Conservation (phyloP, 768 basidiomycete species). For the Serendipita sp. region DNA sequence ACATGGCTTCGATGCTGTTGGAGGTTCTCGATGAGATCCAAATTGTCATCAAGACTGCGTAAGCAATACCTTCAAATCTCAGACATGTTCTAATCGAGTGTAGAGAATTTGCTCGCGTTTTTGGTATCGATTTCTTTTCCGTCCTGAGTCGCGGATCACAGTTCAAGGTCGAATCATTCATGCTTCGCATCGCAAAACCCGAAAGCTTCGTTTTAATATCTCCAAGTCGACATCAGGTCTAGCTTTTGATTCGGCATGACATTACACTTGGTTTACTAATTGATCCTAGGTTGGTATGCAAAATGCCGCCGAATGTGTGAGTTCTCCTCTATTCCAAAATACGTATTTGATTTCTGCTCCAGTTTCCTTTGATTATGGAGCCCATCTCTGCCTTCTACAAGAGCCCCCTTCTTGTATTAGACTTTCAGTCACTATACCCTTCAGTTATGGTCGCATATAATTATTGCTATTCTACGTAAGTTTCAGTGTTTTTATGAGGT, state of each 20-base stretch:
- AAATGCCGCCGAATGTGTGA: slow-evolving; percentile 79
- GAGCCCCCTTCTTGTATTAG: slow-evolving; percentile 81
- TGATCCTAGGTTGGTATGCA: slow-evolving; percentile 69
- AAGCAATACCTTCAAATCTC: slow-evolving; percentile 16
- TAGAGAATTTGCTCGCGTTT: slow-evolving; percentile 94
- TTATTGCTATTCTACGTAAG: slow-evolving; percentile 75
- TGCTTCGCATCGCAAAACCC: slow-evolving; percentile 94
- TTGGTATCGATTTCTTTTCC: slow-evolving; percentile 93
- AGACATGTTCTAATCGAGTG: neutral
- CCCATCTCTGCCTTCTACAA: slow-evolving; percentile 86
- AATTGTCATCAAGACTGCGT: slow-evolving; percentile 82
- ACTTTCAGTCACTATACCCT: slow-evolving; percentile 94
- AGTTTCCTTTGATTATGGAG: slow-evolving; percentile 85
- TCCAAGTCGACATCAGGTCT: slow-evolving; percentile 71
- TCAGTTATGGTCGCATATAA: slow-evolving; percentile 99
- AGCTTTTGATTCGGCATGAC: slow-evolving; percentile 21
- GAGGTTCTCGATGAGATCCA: slow-evolving; percentile 72
- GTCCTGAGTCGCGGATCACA: slow-evolving; percentile 91
- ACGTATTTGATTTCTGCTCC: neutral
- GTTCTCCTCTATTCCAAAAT: neutral
- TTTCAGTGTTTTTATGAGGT: no score
- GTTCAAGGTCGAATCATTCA: slow-evolving; percentile 97
- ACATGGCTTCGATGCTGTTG: slow-evolving; percentile 51
- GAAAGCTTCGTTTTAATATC: slow-evolving; percentile 85
- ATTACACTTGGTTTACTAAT: slow-evolving; percentile 39